These are phyloP conservation scores for Fusarium verticillioides DNA, from an alignment of 2,329 filamentous ascomycete species.

Conservation along the genomic window DNA sequence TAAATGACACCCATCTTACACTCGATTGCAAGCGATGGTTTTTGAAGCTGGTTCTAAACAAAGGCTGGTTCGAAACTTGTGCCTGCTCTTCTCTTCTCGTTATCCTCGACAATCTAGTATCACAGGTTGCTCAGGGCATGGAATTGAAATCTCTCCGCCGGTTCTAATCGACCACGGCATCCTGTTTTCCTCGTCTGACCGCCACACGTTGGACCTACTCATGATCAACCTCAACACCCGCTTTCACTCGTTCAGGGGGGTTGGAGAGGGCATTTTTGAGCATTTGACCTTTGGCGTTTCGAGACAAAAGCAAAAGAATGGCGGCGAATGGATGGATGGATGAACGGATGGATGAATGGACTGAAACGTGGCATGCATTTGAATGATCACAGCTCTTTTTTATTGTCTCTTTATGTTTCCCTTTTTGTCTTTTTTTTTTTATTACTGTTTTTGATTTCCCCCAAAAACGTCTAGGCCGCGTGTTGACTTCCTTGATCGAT, in stretches of 20 bases:
- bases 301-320: slow-evolving; percentile 48
- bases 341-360: slow-evolving; percentile 46
- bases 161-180: slow-evolving; percentile 28
- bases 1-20: slow-evolving; percentile 38
- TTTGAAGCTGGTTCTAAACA: background rate
- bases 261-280: slow-evolving; percentile 40
- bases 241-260: slow-evolving; percentile 26
- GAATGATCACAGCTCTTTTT: slow-evolving; percentile 46
- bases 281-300: slow-evolving; percentile 47
- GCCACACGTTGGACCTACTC: slow-evolving; percentile 42
- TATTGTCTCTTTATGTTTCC: slow-evolving; percentile 37
- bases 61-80: background rate
- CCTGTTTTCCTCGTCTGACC: slow-evolving; percentile 41
- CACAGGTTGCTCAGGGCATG: slow-evolving; percentile 15
- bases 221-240: slow-evolving; percentile 34
- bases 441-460: slow-evolving; percentile 31
- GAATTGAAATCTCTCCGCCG: slow-evolving; percentile 26
- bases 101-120: slow-evolving; percentile 19
- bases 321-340: slow-evolving; percentile 46
- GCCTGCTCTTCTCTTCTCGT: slow-evolving; percentile 27
- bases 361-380: slow-evolving; percentile 48
- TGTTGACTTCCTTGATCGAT: slow-evolving; percentile 10
- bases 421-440: slow-evolving; percentile 15
- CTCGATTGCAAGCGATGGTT: slow-evolving; percentile 21
- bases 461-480: slow-evolving; percentile 30